phyloP scores from a whole-genome alignment of 192 early-diverging fungal genomes.

The Entophlyctis luteolus region DNA sequence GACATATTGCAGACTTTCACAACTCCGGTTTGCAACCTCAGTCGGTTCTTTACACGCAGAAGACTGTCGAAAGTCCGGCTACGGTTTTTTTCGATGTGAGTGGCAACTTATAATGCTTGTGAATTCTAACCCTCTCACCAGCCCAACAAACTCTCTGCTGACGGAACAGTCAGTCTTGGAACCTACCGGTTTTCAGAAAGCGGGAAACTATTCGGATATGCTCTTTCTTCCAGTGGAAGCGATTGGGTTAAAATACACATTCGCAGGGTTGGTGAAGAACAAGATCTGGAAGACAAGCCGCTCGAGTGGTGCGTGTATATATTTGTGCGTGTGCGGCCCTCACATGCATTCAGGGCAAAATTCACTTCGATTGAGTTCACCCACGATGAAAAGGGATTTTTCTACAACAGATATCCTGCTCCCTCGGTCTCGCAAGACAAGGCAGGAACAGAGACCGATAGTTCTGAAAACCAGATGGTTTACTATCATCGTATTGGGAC shows the following conservation, averaged over 20 bases:
- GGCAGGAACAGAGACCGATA: slow-evolving; percentile 60
- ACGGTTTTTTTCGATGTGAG: slow-evolving; percentile 44
- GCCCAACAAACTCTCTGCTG: slow-evolving; percentile 55
- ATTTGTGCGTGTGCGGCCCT: too few relatives aligned
- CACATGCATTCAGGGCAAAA: slow-evolving; percentile 48
- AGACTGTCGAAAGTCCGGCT: slow-evolving; percentile 39
- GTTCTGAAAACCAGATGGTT: slow-evolving; percentile 42
- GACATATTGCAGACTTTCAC: slow-evolving; percentile 37
- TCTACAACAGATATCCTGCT: slow-evolving; percentile 57
- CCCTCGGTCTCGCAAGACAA: slow-evolving; percentile 28
- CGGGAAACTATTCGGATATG: slow-evolving; percentile 59
- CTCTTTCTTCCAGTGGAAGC: slow-evolving; percentile 51
- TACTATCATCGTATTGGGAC: slow-evolving; percentile 47
- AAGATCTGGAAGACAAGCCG: slow-evolving; percentile 41
- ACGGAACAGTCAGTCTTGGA: slow-evolving; percentile 54
- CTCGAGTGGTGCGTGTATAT: slow-evolving; percentile 31
- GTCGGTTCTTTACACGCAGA: slow-evolving; percentile 53
- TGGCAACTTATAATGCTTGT: not conserved
- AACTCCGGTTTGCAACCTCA: slow-evolving; percentile 60
- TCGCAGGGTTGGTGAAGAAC: slow-evolving; percentile 20
- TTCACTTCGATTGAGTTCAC: slow-evolving; percentile 57
- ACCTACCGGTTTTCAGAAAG: slow-evolving; percentile 53
- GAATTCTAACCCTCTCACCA: slow-evolving; percentile 33
- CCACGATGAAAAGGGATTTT: slow-evolving; percentile 69
- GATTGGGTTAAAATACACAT: slow-evolving; percentile 68